Conservation (phyloP, 2,329 filamentous ascomycete genomes). For the Diaporthe sp. region DNA sequence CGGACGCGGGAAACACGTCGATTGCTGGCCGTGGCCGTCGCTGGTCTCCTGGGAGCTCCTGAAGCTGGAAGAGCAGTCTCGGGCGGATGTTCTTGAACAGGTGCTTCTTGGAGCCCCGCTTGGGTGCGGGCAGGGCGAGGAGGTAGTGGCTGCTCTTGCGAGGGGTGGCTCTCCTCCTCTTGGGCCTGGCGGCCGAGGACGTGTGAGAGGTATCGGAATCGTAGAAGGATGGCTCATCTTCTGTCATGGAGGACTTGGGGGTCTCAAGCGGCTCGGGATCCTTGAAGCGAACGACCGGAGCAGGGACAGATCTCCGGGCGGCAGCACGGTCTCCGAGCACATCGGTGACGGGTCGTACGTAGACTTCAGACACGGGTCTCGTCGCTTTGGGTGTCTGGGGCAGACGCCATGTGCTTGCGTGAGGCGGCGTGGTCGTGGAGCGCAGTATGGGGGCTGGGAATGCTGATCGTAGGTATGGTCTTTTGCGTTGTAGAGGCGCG, state of each 20-base stretch:
- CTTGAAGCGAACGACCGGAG: conserved; percentile 62
- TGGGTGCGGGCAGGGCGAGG: conserved; percentile 77
- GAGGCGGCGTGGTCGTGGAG: conserved; percentile 43
- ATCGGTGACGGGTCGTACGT: conserved; percentile 54
- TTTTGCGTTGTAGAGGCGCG: conserved; percentile 52
- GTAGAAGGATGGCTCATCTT: conserved; percentile 64
- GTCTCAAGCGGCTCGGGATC: conserved; percentile 51
- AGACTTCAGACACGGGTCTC: conserved; percentile 39
- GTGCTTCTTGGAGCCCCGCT: conserved; percentile 71
- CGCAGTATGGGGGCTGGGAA: conserved; percentile 54
- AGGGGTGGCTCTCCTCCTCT: conserved; percentile 58
- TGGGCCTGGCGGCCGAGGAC: conserved; percentile 38
- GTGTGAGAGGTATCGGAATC: conserved; percentile 55
- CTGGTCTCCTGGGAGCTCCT: conserved; percentile 70
- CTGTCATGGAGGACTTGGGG: conserved; percentile 55
- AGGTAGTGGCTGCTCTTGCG: conserved; percentile 75
- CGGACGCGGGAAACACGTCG: conserved; percentile 80
- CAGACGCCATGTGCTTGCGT: conserved; percentile 25
- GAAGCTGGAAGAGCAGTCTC: conserved; percentile 79
- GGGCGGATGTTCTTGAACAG: conserved; percentile 77
- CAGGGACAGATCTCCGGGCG: conserved; percentile 13
- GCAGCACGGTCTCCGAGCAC: conserved; percentile 49
- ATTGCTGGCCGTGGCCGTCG: conserved; percentile 76
- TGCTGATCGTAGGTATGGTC: conserved; percentile 60
- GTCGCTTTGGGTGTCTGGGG: conserved; percentile 24